A percentile compares a stretch with the other conserved stretches of the same genome.
Conservation (phyloP, 1,284 basidiomycete species). For the Coniferiporia sulphurascens region DNA sequence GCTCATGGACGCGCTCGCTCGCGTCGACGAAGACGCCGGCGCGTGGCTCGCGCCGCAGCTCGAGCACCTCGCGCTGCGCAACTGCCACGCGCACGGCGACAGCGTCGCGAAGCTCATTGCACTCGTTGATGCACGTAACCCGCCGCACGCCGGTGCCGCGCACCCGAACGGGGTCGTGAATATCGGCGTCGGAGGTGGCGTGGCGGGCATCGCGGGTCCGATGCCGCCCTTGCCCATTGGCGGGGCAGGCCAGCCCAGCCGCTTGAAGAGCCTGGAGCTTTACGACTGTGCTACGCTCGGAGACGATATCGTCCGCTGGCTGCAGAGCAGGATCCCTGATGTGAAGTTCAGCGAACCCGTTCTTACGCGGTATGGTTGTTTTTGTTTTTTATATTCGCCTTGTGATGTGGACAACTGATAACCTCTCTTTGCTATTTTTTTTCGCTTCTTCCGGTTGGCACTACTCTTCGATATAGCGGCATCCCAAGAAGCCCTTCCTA, state of each 20-base stretch:
- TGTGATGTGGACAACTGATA: background rate
- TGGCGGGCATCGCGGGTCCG: slow-evolving; percentile 34
- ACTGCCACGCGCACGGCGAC: slow-evolving; percentile 32
- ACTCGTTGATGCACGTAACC: slow-evolving; percentile 64
- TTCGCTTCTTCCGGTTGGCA: background rate
- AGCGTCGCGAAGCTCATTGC: slow-evolving; percentile 55
- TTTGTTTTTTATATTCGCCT: background rate
- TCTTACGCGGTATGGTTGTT: background rate
- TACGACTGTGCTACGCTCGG: slow-evolving; percentile 58
- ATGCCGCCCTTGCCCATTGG: background rate
- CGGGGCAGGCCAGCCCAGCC: slow-evolving; percentile 15
- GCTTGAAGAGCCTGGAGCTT: slow-evolving; percentile 53
- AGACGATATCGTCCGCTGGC: slow-evolving; percentile 60
- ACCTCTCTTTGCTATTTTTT: background rate
- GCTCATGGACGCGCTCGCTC: slow-evolving; percentile 48
- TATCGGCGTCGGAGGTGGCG: slow-evolving; percentile 16
- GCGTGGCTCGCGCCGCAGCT: slow-evolving; percentile 57
- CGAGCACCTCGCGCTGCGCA: slow-evolving; percentile 49
- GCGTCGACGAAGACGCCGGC: slow-evolving; percentile 43
- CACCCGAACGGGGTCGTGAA: background rate
- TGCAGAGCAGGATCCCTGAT: slow-evolving; percentile 51
- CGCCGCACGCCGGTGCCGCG: slow-evolving; percentile 23
- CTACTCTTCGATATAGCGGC: background rate
- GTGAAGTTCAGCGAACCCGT: slow-evolving; percentile 53
- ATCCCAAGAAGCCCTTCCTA: slow-evolving; percentile 5